Evolutionary conservation across 23 red algal genomes (phyloP).

Genomic region (Cyanidioschyzon merolae): DNA sequence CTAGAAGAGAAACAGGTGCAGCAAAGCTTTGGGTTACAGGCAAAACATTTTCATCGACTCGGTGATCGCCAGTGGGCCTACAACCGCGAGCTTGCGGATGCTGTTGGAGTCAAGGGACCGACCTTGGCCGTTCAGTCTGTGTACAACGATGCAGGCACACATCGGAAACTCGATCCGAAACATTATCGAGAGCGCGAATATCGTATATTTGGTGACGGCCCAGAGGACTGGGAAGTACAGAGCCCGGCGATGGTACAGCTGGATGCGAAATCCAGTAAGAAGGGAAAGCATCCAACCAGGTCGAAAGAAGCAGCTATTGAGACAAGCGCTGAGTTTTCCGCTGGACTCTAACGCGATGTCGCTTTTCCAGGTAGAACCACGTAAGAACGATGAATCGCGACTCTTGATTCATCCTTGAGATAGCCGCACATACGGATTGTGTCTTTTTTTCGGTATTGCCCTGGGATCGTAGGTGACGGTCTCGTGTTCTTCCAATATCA

Average conservation of each 20-base stretch:
- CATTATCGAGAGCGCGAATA: conserved; percentile 21
- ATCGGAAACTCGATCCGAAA: conserved; percentile 15
- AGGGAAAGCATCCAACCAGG: too few species aligned
- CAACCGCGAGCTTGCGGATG: conserved; percentile 25
- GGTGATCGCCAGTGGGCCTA: conserved; percentile 30
- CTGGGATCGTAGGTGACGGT: too few species aligned
- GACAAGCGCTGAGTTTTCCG: too few species aligned
- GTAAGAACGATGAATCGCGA: too few species aligned
- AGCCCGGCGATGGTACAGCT: background rate
- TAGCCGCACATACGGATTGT: too few species aligned
- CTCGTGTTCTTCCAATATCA: too few species aligned
- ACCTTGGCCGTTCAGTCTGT: conserved; percentile 13
- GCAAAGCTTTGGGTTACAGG: background rate
- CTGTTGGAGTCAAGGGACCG: background rate
- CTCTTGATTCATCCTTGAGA: too few species aligned
- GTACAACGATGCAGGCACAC: conserved; percentile 12
- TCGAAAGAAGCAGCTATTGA: too few species aligned
- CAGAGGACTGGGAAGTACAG: conserved; percentile 27
- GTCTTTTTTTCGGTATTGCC: too few species aligned
- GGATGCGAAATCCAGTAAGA: too few species aligned
- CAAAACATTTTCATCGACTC: conserved; percentile 22
- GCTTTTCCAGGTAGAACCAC: too few species aligned
- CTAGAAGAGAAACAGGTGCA: background rate
- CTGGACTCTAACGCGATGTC: too few species aligned
- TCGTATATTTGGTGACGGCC: conserved; percentile 21